Percentiles rank a stretch among this genome's conserved stretches.
Evolutionary conservation across 805 yeast genomes (phyloP).

Genomic region (Debaryomyces prosopidis): DNA sequence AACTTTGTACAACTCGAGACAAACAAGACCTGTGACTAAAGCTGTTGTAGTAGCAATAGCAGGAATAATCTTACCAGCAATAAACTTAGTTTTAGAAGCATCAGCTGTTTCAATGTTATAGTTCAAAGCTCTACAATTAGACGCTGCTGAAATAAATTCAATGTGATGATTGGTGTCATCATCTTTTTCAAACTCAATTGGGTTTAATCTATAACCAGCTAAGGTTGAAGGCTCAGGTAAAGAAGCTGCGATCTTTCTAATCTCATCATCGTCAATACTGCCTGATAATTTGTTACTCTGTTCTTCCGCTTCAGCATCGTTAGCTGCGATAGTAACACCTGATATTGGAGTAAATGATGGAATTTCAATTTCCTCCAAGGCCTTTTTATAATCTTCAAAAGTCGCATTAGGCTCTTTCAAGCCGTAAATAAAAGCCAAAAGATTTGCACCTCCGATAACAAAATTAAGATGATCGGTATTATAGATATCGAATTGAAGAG

Average conservation of each 20-base stretch:
- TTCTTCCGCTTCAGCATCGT: slow-evolving; percentile 87
- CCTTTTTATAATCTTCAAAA: slow-evolving; percentile 52
- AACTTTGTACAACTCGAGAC: slow-evolving; percentile 89
- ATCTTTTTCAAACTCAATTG: slow-evolving; percentile 97
- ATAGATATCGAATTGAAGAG: slow-evolving; percentile 74
- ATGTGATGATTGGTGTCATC: slow-evolving; percentile 97
- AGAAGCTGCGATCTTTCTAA: slow-evolving; percentile 67
- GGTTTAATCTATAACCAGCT: slow-evolving; percentile 82
- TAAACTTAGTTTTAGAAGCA: slow-evolving; percentile 86
- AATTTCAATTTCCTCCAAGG: slow-evolving; percentile 46
- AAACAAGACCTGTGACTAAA: slow-evolving; percentile 90
- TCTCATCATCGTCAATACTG: slow-evolving; percentile 57
- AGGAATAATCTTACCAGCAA: slow-evolving; percentile 98
- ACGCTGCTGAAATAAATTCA: slow-evolving; percentile 93
- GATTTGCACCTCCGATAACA: slow-evolving; percentile 84
- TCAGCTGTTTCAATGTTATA: slow-evolving; percentile 89
- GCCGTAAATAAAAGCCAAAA: slow-evolving; percentile 89
- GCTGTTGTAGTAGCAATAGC: slow-evolving; percentile 99
- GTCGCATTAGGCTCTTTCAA: slow-evolving; percentile 71
- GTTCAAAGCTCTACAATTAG: slow-evolving; percentile 92
- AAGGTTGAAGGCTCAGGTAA: slow-evolving; percentile 87
- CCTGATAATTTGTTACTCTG: slow-evolving; percentile 49
- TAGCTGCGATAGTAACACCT: slow-evolving; percentile 78
- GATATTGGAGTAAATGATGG: slow-evolving; percentile 71
- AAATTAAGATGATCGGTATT: slow-evolving; percentile 81